Evolutionary conservation across 169 alveolate species (phyloP), one percentile per base, ranked within the genome.

Genomic region (Neospora caninum): DNA sequence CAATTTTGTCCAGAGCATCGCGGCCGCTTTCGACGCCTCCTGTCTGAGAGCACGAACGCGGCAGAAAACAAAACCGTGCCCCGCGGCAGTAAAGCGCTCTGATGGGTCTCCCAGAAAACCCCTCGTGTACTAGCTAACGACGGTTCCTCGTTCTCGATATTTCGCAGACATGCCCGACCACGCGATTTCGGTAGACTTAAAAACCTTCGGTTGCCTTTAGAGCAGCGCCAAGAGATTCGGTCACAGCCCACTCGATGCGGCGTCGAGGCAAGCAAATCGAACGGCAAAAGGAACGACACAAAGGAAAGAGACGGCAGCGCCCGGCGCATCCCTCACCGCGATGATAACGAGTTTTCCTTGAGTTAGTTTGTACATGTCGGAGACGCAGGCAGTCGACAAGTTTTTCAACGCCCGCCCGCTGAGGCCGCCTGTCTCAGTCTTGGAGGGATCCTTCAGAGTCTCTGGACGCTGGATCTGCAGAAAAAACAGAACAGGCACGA

Each of bases 1-100:
- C 98, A 18, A 97, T 97, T 94, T 96, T 96, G 84, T 96, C 97
- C 84, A 97, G 94, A 36, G 98, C 98, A 91, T 97, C 98, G 43
- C 87, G 93, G 16, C 98, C 98, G 4, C 96, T 91, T 58, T 97
- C 97, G 87, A 97, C 96, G n/a, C 98, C 98, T 45, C 98, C 98
- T 38, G 98, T 93, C 97, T 96, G 96, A 9, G 20, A 27, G 73
- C 73, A 22, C 78, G n/a, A 38, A 42, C 45, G 39, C 78, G 43
- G 53, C 89, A 20, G n/a, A 34, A 16, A 31, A 9, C 4, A 13
- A n/a, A 73, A n/a, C 31, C 80, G 49, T 34, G 78, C 22, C 25
- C 58, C 58, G 58, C 13, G 58, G n/a, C n/a, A n/a, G n/a, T n/a
- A n/a, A n/a, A n/a, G n/a, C n/a, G n/a, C n/a, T n/a, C n/a, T n/a